A percentile compares a stretch with the other conserved stretches of the same genome.
Evolutionary conservation across 305 asterid species (phyloP).

Genomic region (Vinca major): DNA sequence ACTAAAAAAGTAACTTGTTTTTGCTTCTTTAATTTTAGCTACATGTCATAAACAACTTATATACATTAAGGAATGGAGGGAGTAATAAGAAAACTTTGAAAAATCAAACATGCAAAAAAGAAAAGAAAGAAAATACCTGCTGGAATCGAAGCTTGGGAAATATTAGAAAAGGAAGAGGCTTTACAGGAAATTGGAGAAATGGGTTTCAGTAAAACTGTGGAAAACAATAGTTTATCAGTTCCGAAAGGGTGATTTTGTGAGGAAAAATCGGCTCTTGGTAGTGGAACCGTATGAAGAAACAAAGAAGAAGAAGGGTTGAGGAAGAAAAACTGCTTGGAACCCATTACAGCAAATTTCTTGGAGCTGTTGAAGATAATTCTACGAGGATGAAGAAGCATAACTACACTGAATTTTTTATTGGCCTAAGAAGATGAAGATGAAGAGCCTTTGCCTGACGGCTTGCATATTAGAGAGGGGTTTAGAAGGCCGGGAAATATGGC

Average conservation of each 20-base stretch:
- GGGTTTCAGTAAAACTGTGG: conserved; percentile 8
- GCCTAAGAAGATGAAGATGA: not conserved
- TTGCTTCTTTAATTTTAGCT: not conserved
- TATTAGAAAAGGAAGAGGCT: conserved; percentile 23
- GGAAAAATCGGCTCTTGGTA: conserved; percentile 5
- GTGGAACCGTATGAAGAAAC: not conserved
- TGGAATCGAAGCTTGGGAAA: conserved; percentile 39
- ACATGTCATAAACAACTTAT: not conserved
- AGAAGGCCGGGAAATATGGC: not conserved
- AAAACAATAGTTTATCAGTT: not conserved
- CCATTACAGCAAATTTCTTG: conserved; percentile 7
- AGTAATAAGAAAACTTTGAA: not conserved
- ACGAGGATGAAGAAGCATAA: conserved; percentile 15
- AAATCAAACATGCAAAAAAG: not conserved
- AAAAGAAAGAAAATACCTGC: conserved; percentile 36
- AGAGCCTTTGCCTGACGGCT: not conserved
- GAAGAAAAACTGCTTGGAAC: conserved; percentile 12
- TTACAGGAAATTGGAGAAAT: conserved; percentile 20
- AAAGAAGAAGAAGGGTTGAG: conserved; percentile 12
- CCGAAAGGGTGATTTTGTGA: conserved; percentile 3
- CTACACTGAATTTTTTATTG: not conserved
- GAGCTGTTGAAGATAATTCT: conserved; percentile 1
- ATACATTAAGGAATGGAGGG: not conserved
- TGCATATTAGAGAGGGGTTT: conserved; percentile 4
- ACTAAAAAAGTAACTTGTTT: too few species aligned